A percentile compares a stretch with the other conserved stretches of the same genome.
Evolutionary conservation across 129 eudicot species (phyloP).

Genomic region (Tagetes erecta): DNA sequence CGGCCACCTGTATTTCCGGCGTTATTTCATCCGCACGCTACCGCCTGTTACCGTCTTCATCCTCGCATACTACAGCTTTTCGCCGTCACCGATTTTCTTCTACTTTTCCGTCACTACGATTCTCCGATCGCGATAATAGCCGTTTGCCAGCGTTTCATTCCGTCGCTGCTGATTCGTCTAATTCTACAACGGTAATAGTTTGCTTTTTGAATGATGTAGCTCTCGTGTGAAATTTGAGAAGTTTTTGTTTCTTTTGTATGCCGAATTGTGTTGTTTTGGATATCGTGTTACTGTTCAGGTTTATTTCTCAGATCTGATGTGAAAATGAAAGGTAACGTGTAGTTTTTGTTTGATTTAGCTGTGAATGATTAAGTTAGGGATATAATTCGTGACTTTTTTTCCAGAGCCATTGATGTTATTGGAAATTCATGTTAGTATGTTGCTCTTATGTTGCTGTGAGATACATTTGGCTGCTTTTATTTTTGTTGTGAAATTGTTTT

Average conservation of each 20-base stretch:
- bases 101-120: conserved; percentile 11
- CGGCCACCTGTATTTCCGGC: conserved; percentile 31
- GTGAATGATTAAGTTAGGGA: conserved; percentile 22
- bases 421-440: neutral
- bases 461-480: neutral
- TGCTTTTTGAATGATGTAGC: neutral
- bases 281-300: conserved; percentile 19
- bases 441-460: neutral
- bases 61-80: conserved; percentile 9
- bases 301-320: conserved; percentile 30
- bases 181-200: conserved; percentile 27
- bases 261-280: conserved; percentile 11
- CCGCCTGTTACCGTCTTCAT: conserved; percentile 25
- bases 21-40: conserved; percentile 8
- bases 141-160: conserved; percentile 29
- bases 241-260: neutral
- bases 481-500: conserved; percentile 6
- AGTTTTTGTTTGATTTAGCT: neutral
- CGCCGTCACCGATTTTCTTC: neutral
- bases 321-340: conserved; percentile 13
- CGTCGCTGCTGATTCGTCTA: conserved; percentile 24
- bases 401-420: neutral
- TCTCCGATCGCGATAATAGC: conserved; percentile 31
- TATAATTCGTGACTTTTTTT: neutral
- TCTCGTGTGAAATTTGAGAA: neutral